Percentiles rank a stretch among this genome's conserved stretches.
phyloP scores from a whole-genome alignment of 2,329 filamentous ascomycete genomes.

The Colletotrichum spaethianum region DNA sequence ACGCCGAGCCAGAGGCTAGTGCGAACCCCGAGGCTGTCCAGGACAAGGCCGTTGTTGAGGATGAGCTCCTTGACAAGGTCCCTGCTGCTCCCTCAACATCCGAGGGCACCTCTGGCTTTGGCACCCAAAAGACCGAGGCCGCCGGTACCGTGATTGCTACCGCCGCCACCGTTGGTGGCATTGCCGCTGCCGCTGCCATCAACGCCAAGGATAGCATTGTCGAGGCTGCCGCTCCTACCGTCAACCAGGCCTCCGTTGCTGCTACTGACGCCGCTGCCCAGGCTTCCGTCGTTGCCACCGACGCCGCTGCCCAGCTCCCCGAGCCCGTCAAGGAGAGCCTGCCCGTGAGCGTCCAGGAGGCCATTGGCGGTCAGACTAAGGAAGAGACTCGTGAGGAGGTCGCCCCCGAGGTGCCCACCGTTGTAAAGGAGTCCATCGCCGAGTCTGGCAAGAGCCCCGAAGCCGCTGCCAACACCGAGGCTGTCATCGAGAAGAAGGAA shows the following conservation, averaged over 20 bases:
- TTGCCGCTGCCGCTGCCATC: constrained; percentile 52
- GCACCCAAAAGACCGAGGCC: constrained; percentile 67
- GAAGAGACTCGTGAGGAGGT: constrained; percentile 60
- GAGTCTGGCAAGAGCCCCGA: constrained; percentile 76
- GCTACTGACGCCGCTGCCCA: constrained; percentile 43
- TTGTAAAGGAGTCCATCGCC: constrained; percentile 71
- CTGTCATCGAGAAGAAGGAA: constrained; percentile 81
- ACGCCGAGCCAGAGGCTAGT: constrained; percentile 77
- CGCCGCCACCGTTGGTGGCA: constrained; percentile 55
- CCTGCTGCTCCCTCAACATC: constrained; percentile 71
- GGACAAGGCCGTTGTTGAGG: constrained; percentile 80
- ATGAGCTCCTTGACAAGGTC: constrained; percentile 78
- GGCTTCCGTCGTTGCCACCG: constrained; percentile 41
- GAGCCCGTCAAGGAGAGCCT: constrained; percentile 67
- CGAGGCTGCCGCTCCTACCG: constrained; percentile 55
- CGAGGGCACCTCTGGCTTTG: constrained; percentile 67
- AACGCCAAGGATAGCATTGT: constrained; percentile 46
- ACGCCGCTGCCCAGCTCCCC: constrained; percentile 64
- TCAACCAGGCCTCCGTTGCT: constrained; percentile 52
- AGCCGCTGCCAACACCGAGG: constrained; percentile 76
- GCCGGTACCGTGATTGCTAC: constrained; percentile 56
- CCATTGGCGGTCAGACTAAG: constrained; percentile 60
- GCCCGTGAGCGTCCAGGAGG: constrained; percentile 64
- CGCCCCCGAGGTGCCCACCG: constrained; percentile 66
- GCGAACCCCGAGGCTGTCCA: constrained; percentile 74